phyloP scores from a whole-genome alignment of 768 basidiomycete species.

The Tylopilus sp. region DNA sequence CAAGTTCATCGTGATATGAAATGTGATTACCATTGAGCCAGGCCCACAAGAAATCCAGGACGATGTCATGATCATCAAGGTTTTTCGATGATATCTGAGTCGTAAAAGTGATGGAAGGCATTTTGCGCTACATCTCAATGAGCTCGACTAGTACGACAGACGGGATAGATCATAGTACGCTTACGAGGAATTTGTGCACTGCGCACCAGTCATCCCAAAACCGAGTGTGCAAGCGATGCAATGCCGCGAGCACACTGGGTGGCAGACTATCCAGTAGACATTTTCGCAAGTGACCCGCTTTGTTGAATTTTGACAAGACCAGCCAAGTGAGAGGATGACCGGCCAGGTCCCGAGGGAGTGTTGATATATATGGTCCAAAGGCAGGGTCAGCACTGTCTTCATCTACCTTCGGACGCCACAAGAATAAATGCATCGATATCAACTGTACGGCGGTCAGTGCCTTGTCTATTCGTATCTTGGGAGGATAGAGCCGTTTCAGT shows the following conservation, averaged over 20 bases:
- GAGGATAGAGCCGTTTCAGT: constrained; percentile 56
- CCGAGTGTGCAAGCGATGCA: constrained; percentile 42
- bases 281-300: constrained; percentile 13
- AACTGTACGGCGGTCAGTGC: constrained; percentile 65
- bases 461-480: constrained; percentile 12
- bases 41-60: constrained; percentile 70
- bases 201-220: constrained; percentile 60
- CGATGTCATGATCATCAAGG: constrained; percentile 6
- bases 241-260: constrained; percentile 37
- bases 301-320: constrained; percentile 28
- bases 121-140: constrained; percentile 5
- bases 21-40: constrained; percentile 79
- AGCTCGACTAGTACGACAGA: neutral
- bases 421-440: constrained; percentile 74
- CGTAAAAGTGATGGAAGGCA: neutral
- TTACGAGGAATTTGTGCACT: constrained; percentile 51
- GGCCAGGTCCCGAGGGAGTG: constrained; percentile 69
- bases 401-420: constrained; percentile 52
- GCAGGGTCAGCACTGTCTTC: constrained; percentile 47
- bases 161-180: constrained; percentile 17
- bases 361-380: constrained; percentile 76
- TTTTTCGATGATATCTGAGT: neutral
- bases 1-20: constrained; percentile 3
- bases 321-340: constrained; percentile 84
- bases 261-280: constrained; percentile 47